phyloP scores from a whole-genome alignment of 2,329 filamentous ascomycete species.

The Penicillium sp. region DNA sequence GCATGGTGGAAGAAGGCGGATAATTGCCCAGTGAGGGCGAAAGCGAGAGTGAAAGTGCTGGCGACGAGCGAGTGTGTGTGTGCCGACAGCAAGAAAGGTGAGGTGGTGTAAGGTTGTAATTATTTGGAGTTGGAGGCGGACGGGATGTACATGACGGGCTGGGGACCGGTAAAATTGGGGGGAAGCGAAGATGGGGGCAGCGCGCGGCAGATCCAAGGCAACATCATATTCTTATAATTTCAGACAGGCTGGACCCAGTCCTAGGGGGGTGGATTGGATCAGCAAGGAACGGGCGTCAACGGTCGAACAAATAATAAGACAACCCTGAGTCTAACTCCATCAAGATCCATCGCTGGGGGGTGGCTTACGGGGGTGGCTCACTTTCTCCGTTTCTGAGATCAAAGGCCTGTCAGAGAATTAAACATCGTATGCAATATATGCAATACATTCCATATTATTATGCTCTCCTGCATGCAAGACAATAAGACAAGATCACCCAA shows the following conservation, averaged over 20 bases:
- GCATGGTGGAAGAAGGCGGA: conserved; percentile 14
- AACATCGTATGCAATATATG: neutral
- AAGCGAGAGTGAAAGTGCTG: neutral
- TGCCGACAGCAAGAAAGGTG: neutral
- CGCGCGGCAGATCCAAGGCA: neutral
- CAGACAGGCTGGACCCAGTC: neutral
- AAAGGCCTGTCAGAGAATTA: neutral
- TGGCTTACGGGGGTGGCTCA: neutral
- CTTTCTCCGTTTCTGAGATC: neutral
- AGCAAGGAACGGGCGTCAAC: neutral
- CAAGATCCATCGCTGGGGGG: neutral
- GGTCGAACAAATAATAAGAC: conserved; percentile 1
- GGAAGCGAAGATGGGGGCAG: neutral
- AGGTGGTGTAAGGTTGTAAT: neutral
- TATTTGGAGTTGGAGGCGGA: neutral
- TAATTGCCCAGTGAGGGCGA: neutral
- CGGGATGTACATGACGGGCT: neutral
- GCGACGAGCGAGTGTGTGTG: neutral
- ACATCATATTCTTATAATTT: neutral
- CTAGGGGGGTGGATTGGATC: neutral
- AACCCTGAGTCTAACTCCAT: conserved; percentile 3
- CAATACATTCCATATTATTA: neutral
- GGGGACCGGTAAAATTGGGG: neutral
- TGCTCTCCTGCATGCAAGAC: neutral
- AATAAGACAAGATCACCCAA: neutral